Percentiles rank a stretch among this genome's conserved stretches.
Evolutionary conservation across 345 rosid genomes (phyloP).

Genomic region (Raphanus raphanistrum): DNA sequence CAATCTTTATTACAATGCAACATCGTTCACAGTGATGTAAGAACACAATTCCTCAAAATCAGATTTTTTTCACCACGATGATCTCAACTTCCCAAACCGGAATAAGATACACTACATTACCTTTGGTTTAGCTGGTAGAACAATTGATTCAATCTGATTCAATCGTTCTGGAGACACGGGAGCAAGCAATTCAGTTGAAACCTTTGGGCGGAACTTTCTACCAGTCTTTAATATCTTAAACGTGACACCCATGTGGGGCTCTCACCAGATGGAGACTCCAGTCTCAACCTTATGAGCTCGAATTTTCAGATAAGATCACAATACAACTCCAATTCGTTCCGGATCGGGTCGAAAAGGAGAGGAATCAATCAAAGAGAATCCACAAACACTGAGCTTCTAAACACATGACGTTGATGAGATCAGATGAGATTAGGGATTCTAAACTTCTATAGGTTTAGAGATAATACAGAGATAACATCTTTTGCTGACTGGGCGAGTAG

Average conservation of each 20-base stretch:
- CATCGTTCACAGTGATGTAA: not conserved
- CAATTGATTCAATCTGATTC: conserved; percentile 36
- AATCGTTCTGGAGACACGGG: conserved; percentile 45
- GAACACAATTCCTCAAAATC: not conserved
- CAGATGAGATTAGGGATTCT: conserved; percentile 28
- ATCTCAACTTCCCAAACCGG: too few relatives aligned
- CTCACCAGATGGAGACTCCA: too few relatives aligned
- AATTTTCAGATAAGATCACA: conserved; percentile 17
- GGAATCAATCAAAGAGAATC: conserved; percentile 5
- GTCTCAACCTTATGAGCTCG: conserved; percentile 29
- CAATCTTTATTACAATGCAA: too few relatives aligned
- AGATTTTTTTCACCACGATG: not conserved
- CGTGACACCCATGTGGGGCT: conserved; percentile 51
- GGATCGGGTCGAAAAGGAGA: not conserved
- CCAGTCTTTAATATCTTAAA: conserved; percentile 73
- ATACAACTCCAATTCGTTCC: not conserved
- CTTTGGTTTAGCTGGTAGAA: conserved; percentile 44
- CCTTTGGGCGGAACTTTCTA: conserved; percentile 57
- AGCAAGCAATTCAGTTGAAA: conserved; percentile 41
- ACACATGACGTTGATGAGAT: conserved; percentile 1
- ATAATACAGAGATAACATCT: not conserved
- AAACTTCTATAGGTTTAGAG: not conserved
- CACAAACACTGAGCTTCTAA: not conserved
- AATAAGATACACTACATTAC: conserved; percentile 27
- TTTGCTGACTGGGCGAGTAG: not conserved